These are phyloP conservation scores for Phenoliferia sp. DNA, from an alignment of 1,284 basidiomycete species.

Conservation along the genomic window DNA sequence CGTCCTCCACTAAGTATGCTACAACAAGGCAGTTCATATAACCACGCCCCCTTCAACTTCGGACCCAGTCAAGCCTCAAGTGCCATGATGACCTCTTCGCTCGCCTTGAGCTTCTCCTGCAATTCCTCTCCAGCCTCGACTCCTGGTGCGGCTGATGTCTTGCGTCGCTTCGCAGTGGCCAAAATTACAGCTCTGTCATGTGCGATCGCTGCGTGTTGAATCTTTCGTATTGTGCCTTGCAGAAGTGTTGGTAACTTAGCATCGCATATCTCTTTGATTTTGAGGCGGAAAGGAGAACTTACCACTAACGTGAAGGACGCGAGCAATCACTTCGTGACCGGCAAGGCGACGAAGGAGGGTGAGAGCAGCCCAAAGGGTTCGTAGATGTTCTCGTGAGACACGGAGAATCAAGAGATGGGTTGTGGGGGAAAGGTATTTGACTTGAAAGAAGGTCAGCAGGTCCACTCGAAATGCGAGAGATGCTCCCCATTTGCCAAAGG, in stretches of 20 bases:
- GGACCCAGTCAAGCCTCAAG: constrained; percentile 26
- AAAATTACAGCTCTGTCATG: constrained; percentile 34
- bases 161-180: not conserved
- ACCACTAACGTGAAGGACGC: constrained; percentile 37
- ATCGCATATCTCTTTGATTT: too few species aligned
- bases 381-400: constrained; percentile 31
- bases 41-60: too few species aligned
- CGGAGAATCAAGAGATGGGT: constrained; percentile 34
- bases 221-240: constrained; percentile 36
- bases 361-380: constrained; percentile 33
- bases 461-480: too few species aligned
- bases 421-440: constrained; percentile 35
- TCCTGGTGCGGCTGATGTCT: not conserved
- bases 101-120: constrained; percentile 5
- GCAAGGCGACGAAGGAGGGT: constrained; percentile 32
- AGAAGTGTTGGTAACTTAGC: not conserved
- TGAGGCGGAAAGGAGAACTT: not conserved
- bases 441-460: constrained; percentile 15
- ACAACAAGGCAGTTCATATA: too few species aligned
- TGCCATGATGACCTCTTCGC: constrained; percentile 19
- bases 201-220: constrained; percentile 34
- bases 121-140: not conserved
- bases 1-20: too few species aligned
- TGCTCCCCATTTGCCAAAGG: too few species aligned
- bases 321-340: constrained; percentile 21